Percentiles rank a stretch among this genome's conserved stretches.
phyloP scores from a whole-genome alignment of 2,329 filamentous ascomycete species.

The Diaporthe eres region DNA sequence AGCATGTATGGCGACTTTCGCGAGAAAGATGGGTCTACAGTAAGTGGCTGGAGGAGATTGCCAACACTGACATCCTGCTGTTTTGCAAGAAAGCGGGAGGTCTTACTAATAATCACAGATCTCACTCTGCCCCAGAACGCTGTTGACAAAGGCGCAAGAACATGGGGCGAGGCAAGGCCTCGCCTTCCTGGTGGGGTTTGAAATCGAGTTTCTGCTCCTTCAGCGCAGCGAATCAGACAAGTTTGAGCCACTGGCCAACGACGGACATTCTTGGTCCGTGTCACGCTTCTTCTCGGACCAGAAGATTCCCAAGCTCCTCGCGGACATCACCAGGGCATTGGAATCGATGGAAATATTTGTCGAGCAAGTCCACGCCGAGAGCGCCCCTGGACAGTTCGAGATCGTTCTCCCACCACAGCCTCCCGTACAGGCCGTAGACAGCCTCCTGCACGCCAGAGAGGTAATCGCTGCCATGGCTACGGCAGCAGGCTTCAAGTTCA shows the following conservation, averaged over 20 bases:
- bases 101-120: conserved; percentile 52
- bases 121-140: conserved; percentile 74
- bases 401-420: conserved; percentile 76
- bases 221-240: conserved; percentile 55
- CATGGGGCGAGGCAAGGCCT: conserved; percentile 67
- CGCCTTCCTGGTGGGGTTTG: conserved; percentile 79
- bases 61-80: not conserved
- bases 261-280: conserved; percentile 80
- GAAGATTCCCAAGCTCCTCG: conserved; percentile 69
- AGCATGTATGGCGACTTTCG: conserved; percentile 78
- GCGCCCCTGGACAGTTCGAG: conserved; percentile 82
- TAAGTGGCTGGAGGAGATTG: not conserved
- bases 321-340: conserved; percentile 75
- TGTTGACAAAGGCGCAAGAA: conserved; percentile 69
- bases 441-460: conserved; percentile 78
- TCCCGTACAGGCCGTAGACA: conserved; percentile 79
- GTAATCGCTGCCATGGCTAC: conserved; percentile 76
- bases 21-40: conserved; percentile 63
- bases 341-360: conserved; percentile 74
- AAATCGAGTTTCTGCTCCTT: conserved; percentile 84
- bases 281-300: conserved; percentile 74
- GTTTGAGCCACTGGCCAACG: conserved; percentile 64
- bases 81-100: not conserved
- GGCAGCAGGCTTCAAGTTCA: conserved; percentile 74
- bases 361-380: conserved; percentile 83